Evolutionary conservation across 2,329 filamentous ascomycete species (phyloP).

Genomic region (Emericellopsis atlantica): DNA sequence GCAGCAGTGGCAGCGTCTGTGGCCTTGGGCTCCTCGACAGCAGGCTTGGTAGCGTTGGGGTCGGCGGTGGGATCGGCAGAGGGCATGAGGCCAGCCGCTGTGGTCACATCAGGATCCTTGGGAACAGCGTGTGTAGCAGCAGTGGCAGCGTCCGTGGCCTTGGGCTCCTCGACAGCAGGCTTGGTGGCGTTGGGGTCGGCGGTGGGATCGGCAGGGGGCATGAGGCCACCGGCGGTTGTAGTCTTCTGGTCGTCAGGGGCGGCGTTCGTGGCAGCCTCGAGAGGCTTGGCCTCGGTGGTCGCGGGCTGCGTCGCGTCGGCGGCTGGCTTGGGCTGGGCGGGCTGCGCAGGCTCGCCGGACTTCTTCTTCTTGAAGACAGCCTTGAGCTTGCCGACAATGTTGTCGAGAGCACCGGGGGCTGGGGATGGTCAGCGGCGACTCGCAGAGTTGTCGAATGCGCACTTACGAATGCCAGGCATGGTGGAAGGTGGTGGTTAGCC

Average conservation of each 20-base stretch:
- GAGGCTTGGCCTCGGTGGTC: conserved; percentile 12
- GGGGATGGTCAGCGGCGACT: background rate
- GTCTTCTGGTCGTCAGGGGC: background rate
- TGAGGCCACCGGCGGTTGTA: background rate
- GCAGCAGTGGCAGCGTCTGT: conserved; percentile 12
- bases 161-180: conserved; percentile 6
- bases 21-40: conserved; percentile 11
- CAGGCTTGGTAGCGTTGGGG: conserved; percentile 9
- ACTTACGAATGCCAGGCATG: conserved; percentile 5
- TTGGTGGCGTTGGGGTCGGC: conserved; percentile 10
- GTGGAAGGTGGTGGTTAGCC: background rate
- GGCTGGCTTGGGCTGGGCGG: conserved; percentile 6
- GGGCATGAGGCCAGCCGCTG: background rate
- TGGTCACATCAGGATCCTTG: background rate
- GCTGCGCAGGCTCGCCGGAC: conserved; percentile 15
- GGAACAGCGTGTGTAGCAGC: conserved; percentile 7
- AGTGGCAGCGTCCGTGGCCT: conserved; percentile 14
- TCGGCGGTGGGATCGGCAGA: background rate
- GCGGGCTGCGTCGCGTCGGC: conserved; percentile 6
- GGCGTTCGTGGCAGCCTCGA: conserved; percentile 1
- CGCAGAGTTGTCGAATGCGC: background rate
- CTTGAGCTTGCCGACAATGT: conserved; percentile 44
- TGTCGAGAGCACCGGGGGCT: conserved; percentile 39
- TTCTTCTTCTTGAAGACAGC: conserved; percentile 36
- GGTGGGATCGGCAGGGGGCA: background rate